Conservation (phyloP, 202 grass and related monocot species). For the Bolboschoenoplectus hybrid region DNA sequence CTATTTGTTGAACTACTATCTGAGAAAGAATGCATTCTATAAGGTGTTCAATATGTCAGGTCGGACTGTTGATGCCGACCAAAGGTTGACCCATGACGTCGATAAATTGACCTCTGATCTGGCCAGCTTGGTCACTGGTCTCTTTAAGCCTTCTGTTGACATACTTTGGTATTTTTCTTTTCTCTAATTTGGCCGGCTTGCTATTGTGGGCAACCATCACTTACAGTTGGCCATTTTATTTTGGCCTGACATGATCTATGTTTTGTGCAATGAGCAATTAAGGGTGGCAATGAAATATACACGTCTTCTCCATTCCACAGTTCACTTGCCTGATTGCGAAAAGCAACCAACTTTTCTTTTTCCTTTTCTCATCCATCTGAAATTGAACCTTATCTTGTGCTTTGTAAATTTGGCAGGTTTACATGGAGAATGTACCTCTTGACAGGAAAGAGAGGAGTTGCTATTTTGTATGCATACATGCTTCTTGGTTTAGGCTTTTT, state of each 20-base stretch:
- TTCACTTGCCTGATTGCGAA: not conserved
- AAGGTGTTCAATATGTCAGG: constrained; percentile 96
- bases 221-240: not conserved
- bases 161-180: constrained; percentile 83
- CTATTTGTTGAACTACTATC: constrained; percentile 84
- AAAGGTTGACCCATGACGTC: constrained; percentile 88
- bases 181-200: not conserved
- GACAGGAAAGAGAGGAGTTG: constrained; percentile 91
- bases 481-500: constrained; percentile 92
- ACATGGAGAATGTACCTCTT: constrained; percentile 99
- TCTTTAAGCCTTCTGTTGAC: constrained; percentile 95
- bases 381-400: constrained; percentile 23
- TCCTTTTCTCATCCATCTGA: constrained; percentile 10
- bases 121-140: constrained; percentile 93
- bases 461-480: constrained; percentile 97
- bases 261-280: constrained; percentile 8
- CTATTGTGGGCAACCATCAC: not conserved
- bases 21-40: constrained; percentile 97
- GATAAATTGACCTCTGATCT: constrained; percentile 96
- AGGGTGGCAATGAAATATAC: not conserved
- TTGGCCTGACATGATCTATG: not conserved
- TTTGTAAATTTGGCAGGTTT: constrained; percentile 69
- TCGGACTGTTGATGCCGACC: constrained; percentile 91
- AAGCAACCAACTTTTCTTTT: constrained; percentile 37
- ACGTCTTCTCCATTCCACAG: not conserved